These are phyloP conservation scores for Camellia oleifera DNA, from an alignment of 179 eudicot species.

Conservation along the genomic window DNA sequence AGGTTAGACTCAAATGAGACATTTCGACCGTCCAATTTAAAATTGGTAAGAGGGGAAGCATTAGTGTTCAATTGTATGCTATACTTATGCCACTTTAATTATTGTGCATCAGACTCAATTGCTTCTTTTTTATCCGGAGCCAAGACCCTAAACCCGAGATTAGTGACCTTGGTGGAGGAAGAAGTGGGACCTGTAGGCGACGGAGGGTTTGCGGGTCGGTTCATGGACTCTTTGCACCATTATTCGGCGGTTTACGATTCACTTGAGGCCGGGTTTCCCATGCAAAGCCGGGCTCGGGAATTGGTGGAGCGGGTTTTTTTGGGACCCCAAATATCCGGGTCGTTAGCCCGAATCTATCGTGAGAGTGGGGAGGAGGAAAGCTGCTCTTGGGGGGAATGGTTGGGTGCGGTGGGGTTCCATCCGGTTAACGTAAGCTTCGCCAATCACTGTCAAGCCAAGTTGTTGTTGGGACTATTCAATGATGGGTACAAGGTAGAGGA, in stretches of 20 bases:
- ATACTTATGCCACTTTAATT: slow-evolving; percentile 42
- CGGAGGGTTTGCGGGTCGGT: slow-evolving; percentile 40
- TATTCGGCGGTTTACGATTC: slow-evolving; percentile 51
- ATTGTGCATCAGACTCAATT: slow-evolving; percentile 34
- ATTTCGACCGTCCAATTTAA: slow-evolving; percentile 33
- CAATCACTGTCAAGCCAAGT: slow-evolving; percentile 56
- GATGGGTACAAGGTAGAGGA: slow-evolving; percentile 61
- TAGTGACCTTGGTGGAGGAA: slow-evolving; percentile 47
- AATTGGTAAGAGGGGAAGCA: slow-evolving; percentile 48
- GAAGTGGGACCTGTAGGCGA: slow-evolving; percentile 27
- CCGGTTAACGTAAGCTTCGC: slow-evolving; percentile 41
- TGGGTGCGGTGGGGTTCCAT: slow-evolving; percentile 30
- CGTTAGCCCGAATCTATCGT: slow-evolving; percentile 36
- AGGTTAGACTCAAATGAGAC: slow-evolving; percentile 37
- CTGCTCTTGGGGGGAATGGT: slow-evolving; percentile 37
- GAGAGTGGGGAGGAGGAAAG: slow-evolving; percentile 24
- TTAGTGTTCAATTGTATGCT: slow-evolving; percentile 45
- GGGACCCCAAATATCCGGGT: slow-evolving; percentile 39
- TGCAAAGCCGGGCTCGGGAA: slow-evolving; percentile 47
- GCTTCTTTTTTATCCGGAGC: slow-evolving; percentile 45
- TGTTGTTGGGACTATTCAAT: slow-evolving; percentile 46
- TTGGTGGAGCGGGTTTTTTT: slow-evolving; percentile 48
- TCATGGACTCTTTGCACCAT: slow-evolving; percentile 49
- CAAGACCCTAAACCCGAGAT: slow-evolving; percentile 34
- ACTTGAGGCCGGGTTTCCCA: slow-evolving; percentile 47